These are phyloP conservation scores for Aspergillus sergii DNA, from an alignment of 2,329 filamentous ascomycete species.

Conservation along the genomic window DNA sequence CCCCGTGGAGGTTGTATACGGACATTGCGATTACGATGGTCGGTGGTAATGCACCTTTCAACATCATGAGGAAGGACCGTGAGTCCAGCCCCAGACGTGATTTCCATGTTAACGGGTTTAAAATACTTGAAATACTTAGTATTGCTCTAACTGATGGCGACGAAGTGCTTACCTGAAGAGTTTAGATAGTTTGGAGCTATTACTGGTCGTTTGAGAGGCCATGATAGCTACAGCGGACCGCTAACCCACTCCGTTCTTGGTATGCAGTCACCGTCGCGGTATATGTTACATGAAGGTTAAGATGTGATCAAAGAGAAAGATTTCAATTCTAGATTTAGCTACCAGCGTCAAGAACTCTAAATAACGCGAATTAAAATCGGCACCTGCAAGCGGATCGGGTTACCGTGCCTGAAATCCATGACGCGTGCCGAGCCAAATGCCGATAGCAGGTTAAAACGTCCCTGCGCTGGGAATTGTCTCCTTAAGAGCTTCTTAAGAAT, in stretches of 20 bases:
- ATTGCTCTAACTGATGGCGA: neutral
- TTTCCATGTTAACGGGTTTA: constrained; percentile 25
- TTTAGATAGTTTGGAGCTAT: neutral
- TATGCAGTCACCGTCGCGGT: neutral
- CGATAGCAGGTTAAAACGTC: constrained; percentile 10
- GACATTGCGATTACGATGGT: constrained; percentile 60
- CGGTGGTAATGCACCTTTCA: constrained; percentile 60
- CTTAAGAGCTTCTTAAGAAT: neutral
- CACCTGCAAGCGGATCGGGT: constrained; percentile 25
- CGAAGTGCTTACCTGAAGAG: constrained; percentile 16
- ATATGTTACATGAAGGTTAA: neutral
- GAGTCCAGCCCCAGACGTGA: constrained; percentile 29
- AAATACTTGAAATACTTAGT: constrained; percentile 5
- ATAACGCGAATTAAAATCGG: neutral
- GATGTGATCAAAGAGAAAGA: neutral
- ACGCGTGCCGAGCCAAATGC: constrained; percentile 29
- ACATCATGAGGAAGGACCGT: constrained; percentile 31
- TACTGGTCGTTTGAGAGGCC: constrained; percentile 10
- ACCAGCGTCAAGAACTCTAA: neutral
- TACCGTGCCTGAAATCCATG: constrained; percentile 20
- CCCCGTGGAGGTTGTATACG: constrained; percentile 37
- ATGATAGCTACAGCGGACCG: constrained; percentile 8
- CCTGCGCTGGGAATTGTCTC: neutral
- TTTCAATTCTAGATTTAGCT: neutral
- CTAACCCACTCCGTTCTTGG: neutral